A percentile compares a stretch with the other conserved stretches of the same genome.
These are phyloP conservation scores for Ceratobasidium sp. DNA, from an alignment of 1,284 basidiomycete genomes.

Conservation along the genomic window DNA sequence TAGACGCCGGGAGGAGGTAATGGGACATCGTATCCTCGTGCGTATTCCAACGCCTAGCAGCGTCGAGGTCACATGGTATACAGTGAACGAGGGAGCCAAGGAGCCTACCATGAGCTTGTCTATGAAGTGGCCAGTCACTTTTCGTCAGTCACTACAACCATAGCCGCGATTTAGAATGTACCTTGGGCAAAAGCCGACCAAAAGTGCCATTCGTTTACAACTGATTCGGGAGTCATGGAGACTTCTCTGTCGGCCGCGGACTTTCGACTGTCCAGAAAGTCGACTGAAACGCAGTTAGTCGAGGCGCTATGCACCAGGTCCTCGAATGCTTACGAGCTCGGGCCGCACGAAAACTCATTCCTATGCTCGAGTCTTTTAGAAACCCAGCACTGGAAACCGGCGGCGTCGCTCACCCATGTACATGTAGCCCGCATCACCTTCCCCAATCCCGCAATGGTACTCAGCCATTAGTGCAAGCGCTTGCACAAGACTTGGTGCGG, in stretches of 20 bases:
- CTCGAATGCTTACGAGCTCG: constrained; percentile 16
- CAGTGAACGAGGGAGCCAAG: neutral
- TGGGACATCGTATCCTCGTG: constrained; percentile 67
- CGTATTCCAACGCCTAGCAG: constrained; percentile 50
- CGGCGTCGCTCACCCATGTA: constrained; percentile 18
- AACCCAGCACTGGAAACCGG: neutral
- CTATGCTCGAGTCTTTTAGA: neutral
- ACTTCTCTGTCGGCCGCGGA: neutral
- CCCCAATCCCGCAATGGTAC: constrained; percentile 32
- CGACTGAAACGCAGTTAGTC: constrained; percentile 26
- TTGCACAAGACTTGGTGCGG: constrained; percentile 13
- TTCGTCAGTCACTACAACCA: neutral
- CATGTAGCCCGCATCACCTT: constrained; percentile 36
- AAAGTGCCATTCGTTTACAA: constrained; percentile 8
- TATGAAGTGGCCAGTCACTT: no score
- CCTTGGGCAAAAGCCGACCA: constrained; percentile 44
- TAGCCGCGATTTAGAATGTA: neutral
- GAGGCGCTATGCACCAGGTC: neutral
- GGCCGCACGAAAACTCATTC: constrained; percentile 22
- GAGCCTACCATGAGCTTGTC: constrained; percentile 34
- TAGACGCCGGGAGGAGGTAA: constrained; percentile 50
- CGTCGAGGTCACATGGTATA: neutral
- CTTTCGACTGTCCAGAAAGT: neutral
- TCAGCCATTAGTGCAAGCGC: constrained; percentile 28
- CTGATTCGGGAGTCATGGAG: neutral